Base-by-base conservation (phyloP, 2,329 filamentous ascomycete genomes). In the Claviceps fusiformis region DNA sequence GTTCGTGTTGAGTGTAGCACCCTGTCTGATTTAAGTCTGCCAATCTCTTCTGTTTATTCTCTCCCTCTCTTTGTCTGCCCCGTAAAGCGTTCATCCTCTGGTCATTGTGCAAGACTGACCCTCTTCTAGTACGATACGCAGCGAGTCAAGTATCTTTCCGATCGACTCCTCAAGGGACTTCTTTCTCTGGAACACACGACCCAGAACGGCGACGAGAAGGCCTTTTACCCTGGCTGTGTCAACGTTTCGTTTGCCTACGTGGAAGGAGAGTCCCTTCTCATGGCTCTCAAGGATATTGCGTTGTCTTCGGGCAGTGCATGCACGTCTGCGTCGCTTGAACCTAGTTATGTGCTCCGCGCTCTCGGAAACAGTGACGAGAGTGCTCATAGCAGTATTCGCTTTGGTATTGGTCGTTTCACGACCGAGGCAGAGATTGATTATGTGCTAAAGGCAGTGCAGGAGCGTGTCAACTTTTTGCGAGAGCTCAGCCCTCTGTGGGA, bases 201-300 rank as follows among this genome's bases (percentile, higher is more conserved):
- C 9, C 84, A 95, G 63, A 98, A 98, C 65, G 93, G 93, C 52
- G 89, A 93, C 62, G 78, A 84, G 2, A 72, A 86, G 5, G 79
- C 82, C 53, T 95, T 95, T 70, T 98, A 98, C 68, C 90, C 93
- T 2, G 93, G 93, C 59, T 98, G 93, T 64, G 92, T 98, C 58
- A 98, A 98, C 70, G 87, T 98, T 11, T 98, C 93, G 0, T 98
- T 98, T 67, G 92, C 93, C 39, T 98, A 98, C 65, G 90, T 98
- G 5, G 93, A 98, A 72, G 93, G 93, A 62, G 93, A 98, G 72
- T 97, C 93, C 2, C 84, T 98, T 1, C 79, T 98, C 59, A 98
- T 98, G 93, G 93, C 93, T 0, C 75, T 98, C 49, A 98, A 98
- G 73, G 93, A 98, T 63, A 96, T 98, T 70, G 93, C 93, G 0